Base-by-base conservation (phyloP, 1,139 yeast genomes). In the Geotrichum klebahnii region DNA sequence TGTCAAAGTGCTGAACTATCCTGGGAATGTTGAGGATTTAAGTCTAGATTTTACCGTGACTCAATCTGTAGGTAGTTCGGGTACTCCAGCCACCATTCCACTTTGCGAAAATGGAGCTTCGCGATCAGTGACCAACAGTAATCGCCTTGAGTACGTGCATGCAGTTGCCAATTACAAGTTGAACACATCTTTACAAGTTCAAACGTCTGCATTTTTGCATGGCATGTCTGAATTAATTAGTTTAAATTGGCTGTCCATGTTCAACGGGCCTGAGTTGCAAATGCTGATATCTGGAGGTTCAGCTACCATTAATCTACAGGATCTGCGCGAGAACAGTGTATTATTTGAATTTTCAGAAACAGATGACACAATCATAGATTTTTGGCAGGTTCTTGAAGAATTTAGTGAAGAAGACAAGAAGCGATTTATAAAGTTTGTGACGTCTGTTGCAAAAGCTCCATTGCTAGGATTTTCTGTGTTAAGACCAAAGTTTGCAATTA, bases 391-490 rank as follows among this genome's bases (percentile, higher is more conserved):
- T 5, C 73, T 92, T 4, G 72, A 71, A 19, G 96, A 86, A 52
- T 79, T 89, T 75, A 64, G 74, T 2, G 72, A 78, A 1, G 76
- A 75, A 17, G 87, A 88, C 53, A 72, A 80, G 57, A 73, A 78
- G 28, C 76, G 78, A 55, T 76, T 92, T 53, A 68, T 90, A 34
- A 84, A 86, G 63, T 92, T 89, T 70, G 96, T 87, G 22, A 92
- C 97, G 0, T 85, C 96, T 0, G 95, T 88, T 1, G 82, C 96
- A 1, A 77, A 92, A 55, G 96, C 96, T 0, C 98, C 99, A 1
- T 71, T 92, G 33, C 73, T 87, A 26, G 99, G 99, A 0, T 92
- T 92, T 65, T 73, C 76, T 2, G 79, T 81, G 5, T 72, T 94
- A 47, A 70, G 69, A 33, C 98, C 99, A 0, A 74, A 73, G 51